A percentile compares a stretch with the other conserved stretches of the same genome.
These are phyloP conservation scores for Lactarius evosmus DNA, from an alignment of 768 basidiomycete species.

Conservation along the genomic window DNA sequence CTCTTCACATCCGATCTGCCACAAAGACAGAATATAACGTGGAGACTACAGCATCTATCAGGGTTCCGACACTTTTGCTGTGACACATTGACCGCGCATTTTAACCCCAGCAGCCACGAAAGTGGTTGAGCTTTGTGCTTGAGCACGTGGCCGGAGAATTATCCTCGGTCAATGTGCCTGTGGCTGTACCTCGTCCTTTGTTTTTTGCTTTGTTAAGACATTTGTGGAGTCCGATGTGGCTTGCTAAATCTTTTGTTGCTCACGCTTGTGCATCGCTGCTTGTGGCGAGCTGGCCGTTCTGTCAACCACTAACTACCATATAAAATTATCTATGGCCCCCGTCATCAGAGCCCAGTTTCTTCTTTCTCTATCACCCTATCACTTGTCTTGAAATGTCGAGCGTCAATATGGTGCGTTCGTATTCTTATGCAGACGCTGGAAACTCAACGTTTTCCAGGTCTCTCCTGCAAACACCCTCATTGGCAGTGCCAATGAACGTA, in stretches of 20 bases:
- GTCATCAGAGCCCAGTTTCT: not conserved
- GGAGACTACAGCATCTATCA: not conserved
- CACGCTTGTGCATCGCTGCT: not conserved
- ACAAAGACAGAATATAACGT: not conserved
- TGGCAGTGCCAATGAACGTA: slow-evolving; percentile 12
- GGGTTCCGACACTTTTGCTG: not conserved
- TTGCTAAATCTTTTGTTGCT: not conserved
- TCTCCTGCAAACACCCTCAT: slow-evolving; percentile 2
- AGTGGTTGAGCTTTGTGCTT: not conserved
- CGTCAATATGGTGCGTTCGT: slow-evolving; percentile 11
- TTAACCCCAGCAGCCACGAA: not conserved
- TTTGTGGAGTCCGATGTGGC: slow-evolving; percentile 7
- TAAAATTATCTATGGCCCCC: slow-evolving; percentile 1
- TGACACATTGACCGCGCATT: not conserved
- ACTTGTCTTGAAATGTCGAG: slow-evolving; percentile 11
- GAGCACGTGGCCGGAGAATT: not conserved
- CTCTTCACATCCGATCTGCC: not conserved
- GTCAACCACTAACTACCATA: not conserved
- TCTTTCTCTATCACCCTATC: slow-evolving; percentile 4
- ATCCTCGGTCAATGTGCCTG: not conserved
- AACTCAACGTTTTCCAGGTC: slow-evolving; percentile 1
- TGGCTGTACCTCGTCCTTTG: not conserved
- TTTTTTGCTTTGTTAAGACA: not conserved
- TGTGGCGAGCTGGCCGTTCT: slow-evolving; percentile 5
- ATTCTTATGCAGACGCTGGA: not conserved